Evolutionary conservation across 768 basidiomycete genomes (phyloP).

Genomic region (Suillus fuscotomentosus): DNA sequence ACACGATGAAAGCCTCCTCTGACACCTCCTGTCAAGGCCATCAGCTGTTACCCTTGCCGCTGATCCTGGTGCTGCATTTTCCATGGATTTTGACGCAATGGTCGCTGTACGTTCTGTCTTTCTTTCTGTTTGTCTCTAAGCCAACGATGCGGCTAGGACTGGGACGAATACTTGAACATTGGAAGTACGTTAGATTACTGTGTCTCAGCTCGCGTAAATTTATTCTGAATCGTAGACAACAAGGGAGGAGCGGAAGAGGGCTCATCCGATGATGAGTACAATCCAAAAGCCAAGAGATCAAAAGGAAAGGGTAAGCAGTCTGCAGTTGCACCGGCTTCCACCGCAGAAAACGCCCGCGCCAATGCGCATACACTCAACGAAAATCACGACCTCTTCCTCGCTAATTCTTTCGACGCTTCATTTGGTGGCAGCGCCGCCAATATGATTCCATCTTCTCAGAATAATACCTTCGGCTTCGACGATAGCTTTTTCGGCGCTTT

Average conservation of each 20-base stretch:
- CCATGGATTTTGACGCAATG: slow-evolving; percentile 64
- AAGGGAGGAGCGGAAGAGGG: slow-evolving; percentile 24
- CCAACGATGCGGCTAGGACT: slow-evolving; percentile 40
- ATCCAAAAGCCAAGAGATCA: slow-evolving; percentile 33
- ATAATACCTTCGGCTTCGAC: slow-evolving; percentile 46
- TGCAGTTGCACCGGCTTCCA: slow-evolving; percentile 23
- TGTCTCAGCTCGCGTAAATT: background rate
- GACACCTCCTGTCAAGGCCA: slow-evolving; percentile 32
- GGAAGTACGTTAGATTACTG: slow-evolving; percentile 32
- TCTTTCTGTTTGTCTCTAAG: background rate
- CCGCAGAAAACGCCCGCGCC: slow-evolving; percentile 45
- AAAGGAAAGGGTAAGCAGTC: slow-evolving; percentile 28
- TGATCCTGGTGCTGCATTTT: slow-evolving; percentile 48
- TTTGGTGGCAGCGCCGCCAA: slow-evolving; percentile 39
- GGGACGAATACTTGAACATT: slow-evolving; percentile 60
- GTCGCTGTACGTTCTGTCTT: slow-evolving; percentile 47
- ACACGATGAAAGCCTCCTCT: background rate
- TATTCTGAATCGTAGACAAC: background rate
- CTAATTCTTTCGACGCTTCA: slow-evolving; percentile 64
- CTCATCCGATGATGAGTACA: slow-evolving; percentile 49
- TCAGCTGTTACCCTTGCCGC: slow-evolving; percentile 51
- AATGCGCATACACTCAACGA: slow-evolving; percentile 69
- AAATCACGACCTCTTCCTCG: slow-evolving; percentile 64
- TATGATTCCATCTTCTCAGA: slow-evolving; percentile 55
- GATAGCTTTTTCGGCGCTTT: slow-evolving; percentile 52